Evolutionary conservation across 1,284 basidiomycete species (phyloP), one percentile per base, ranked within the genome.

Genomic region (Leccinum colubrinum): DNA sequence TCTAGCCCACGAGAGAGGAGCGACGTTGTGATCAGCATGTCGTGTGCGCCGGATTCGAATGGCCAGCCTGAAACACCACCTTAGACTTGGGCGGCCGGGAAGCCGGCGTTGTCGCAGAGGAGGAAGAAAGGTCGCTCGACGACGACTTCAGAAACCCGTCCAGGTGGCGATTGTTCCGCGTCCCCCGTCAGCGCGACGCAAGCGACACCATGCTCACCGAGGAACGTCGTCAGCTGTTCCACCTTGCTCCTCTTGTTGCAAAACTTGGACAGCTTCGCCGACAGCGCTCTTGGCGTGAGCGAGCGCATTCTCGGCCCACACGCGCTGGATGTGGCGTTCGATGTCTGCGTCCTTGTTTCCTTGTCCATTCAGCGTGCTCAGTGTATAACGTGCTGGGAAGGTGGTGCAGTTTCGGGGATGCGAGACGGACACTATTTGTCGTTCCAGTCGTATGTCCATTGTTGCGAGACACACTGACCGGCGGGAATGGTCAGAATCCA

Each of bases 1-100:
- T 97, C 95, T 9, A 97, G 82, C 3, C 94, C 95, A 15, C 95
- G 86, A n/a, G 93, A 94, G 33, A 97, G 86, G 22, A 97, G 80
- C 9, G 94, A 95, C 0, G 94, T 97, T 25, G 94, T 95, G 61
- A 96, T 83, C 67, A 97, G 80, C 33, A 95, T 87, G 61, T 88
- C 0, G 73, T 68, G 6, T 70, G 64, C 33, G 67, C 65, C 1
- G 70, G 68, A 48, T 77, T 74, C 15, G 64, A 72, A 7, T 58
- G 59, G 3, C 64, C 62, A 12, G 60, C 59, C 55, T 54, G 59
- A 5, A 39, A 57, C 51, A 60, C 55, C 0, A 50, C 51, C 3
- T 22, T 50, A 6, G 62, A 48, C 3, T 60, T 63, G 5, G 71
- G 71, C 66, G 59, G 25, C n/a, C 22, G 53, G 61, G 61, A 7